Evolutionary conservation across 805 yeast genomes (phyloP).

Genomic region (Clavispora carvajalis): DNA sequence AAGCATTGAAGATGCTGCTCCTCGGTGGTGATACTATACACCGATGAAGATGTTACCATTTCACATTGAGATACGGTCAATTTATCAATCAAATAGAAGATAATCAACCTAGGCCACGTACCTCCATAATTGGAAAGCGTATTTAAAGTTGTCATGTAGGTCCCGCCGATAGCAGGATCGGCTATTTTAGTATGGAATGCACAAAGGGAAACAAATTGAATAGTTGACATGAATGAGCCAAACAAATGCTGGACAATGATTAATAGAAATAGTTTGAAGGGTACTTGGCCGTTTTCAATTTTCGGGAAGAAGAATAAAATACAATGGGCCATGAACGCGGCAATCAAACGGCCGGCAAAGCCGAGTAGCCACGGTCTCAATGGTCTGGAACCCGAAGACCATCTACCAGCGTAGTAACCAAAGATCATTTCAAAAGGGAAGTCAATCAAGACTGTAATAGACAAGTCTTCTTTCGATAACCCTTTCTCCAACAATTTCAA

Average conservation of each 20-base stretch:
- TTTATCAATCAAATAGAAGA: conserved; percentile 73
- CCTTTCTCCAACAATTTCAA: conserved; percentile 88
- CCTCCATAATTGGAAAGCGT: conserved; percentile 93
- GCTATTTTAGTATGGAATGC: conserved; percentile 96
- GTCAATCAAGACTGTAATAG: conserved; percentile 87
- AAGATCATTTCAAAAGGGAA: conserved; percentile 94
- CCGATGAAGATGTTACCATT: conserved; percentile 10
- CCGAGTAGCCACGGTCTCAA: conserved; percentile 88
- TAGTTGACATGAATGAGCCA: conserved; percentile 88
- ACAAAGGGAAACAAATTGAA: conserved; percentile 89
- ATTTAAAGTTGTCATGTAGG: conserved; percentile 94
- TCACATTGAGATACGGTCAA: conserved; percentile 65
- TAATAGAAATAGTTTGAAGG: conserved; percentile 52
- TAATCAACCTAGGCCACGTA: conserved; percentile 91
- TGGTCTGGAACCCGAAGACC: conserved; percentile 79
- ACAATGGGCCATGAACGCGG: conserved; percentile 72
- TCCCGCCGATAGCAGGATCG: conserved; percentile 94
- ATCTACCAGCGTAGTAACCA: conserved; percentile 92
- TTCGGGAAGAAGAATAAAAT: conserved; percentile 70
- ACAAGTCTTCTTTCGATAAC: conserved; percentile 85
- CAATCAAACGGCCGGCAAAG: conserved; percentile 70
- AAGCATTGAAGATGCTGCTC: conserved; percentile 46
- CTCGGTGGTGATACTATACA: conserved; percentile 16
- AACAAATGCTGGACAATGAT: conserved; percentile 79
- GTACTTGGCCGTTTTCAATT: conserved; percentile 35